Conservation (phyloP, 495 filamentous ascomycete species). For the Sporormia fimetaria region DNA sequence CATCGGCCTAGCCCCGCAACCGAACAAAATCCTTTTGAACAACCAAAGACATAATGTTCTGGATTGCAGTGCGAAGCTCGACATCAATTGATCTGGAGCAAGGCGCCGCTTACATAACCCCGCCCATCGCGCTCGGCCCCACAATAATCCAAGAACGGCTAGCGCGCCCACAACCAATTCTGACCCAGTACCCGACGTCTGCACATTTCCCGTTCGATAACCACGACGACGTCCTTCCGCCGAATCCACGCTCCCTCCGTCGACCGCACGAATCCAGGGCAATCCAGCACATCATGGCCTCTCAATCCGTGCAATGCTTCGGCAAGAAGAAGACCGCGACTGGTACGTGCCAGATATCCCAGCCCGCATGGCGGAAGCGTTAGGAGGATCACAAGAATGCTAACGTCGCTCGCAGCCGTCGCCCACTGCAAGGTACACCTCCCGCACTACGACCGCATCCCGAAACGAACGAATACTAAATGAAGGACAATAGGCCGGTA, state of each 20-base stretch:
- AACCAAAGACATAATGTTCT: too few species aligned
- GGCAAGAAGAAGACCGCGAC: slow-evolving; percentile 48
- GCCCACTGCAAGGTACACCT: slow-evolving; percentile 82
- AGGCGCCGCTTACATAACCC: too few species aligned
- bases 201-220: slow-evolving; percentile 3
- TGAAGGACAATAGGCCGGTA: slow-evolving; percentile 54
- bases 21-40: too few species aligned
- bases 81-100: too few species aligned
- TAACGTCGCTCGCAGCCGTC: slow-evolving; percentile 47
- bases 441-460: slow-evolving; percentile 1
- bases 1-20: too few species aligned
- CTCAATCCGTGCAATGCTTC: slow-evolving; percentile 76
- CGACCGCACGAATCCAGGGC: slow-evolving; percentile 13
- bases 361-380: too few species aligned
- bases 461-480: slow-evolving; percentile 23
- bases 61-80: too few species aligned
- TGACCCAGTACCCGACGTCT: slow-evolving; percentile 1
- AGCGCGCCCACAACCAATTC: slow-evolving; percentile 12
- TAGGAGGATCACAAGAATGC: slow-evolving; percentile 29
- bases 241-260: slow-evolving; percentile 7
- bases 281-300: slow-evolving; percentile 21
- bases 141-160: neutral
- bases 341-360: too few species aligned
- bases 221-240: slow-evolving; percentile 11
- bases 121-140: too few species aligned